Conservation (phyloP, 345 rosid genomes). For the Salix arbutifolia region DNA sequence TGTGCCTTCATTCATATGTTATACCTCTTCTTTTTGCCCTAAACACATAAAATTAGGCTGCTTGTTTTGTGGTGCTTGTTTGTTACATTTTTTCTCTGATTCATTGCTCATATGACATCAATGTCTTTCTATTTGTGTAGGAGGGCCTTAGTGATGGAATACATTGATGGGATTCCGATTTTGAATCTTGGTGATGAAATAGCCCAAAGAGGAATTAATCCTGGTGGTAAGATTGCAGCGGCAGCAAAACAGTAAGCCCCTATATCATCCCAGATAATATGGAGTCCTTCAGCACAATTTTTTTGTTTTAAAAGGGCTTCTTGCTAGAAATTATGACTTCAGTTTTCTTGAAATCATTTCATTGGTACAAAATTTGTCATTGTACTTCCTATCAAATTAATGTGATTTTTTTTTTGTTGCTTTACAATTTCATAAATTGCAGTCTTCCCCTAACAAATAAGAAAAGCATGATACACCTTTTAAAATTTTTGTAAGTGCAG, state of each 20-base stretch:
- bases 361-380: background rate
- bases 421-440: background rate
- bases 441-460: background rate
- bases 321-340: background rate
- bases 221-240: slow-evolving; percentile 72
- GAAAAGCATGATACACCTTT: slow-evolving; percentile 7
- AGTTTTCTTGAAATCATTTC: background rate
- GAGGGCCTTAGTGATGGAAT: slow-evolving; percentile 86
- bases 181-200: slow-evolving; percentile 85
- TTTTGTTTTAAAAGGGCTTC: background rate
- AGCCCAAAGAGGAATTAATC: slow-evolving; percentile 87
- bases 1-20: background rate
- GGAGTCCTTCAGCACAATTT: slow-evolving; percentile 17
- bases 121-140: slow-evolving; percentile 29
- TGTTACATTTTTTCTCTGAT: background rate
- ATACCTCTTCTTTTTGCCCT: background rate
- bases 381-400: background rate
- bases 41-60: background rate
- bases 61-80: background rate
- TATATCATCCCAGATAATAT: slow-evolving; percentile 40
- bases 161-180: slow-evolving; percentile 85
- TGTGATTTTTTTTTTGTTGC: background rate
- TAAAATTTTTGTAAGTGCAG: slow-evolving; percentile 35
- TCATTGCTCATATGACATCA: slow-evolving; percentile 10
- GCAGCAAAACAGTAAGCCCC: slow-evolving; percentile 91